Conservation (phyloP, 257 asterid genomes). For the Nicotiana noctiflora region DNA sequence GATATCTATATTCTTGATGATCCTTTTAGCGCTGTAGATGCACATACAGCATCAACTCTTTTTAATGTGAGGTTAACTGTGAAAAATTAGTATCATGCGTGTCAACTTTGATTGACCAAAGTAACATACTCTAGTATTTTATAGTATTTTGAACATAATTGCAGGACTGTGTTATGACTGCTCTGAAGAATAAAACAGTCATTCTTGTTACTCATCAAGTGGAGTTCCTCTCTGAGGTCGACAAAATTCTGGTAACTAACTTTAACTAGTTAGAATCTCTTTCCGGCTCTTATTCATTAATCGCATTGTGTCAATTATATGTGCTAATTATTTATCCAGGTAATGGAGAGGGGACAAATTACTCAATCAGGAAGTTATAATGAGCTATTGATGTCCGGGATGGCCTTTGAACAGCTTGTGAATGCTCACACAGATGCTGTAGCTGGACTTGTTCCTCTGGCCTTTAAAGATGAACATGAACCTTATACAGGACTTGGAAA, state of each 20-base stretch:
- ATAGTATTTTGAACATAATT: not conserved
- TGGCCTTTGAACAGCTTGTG: constrained; percentile 58
- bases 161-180: constrained; percentile 71
- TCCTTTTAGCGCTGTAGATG: constrained; percentile 91
- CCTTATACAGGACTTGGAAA: not conserved
- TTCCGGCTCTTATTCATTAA: not conserved
- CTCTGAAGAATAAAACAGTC: constrained; percentile 57
- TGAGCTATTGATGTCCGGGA: constrained; percentile 46
- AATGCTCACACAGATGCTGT: constrained; percentile 44
- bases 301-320: not conserved
- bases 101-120: not conserved
- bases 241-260: constrained; percentile 52
- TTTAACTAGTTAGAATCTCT: not conserved
- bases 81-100: not conserved
- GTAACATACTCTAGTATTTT: not conserved
- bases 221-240: constrained; percentile 58
- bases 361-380: constrained; percentile 56
- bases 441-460: constrained; percentile 28
- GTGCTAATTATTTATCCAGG: constrained; percentile 27
- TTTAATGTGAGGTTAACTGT: constrained; percentile 42
- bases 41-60: constrained; percentile 68
- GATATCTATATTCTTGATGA: constrained; percentile 75
- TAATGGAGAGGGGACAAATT: constrained; percentile 48
- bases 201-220: constrained; percentile 84
- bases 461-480: constrained; percentile 15